Conservation (phyloP, 257 asterid species). For the Fraxinus cuspidata region DNA sequence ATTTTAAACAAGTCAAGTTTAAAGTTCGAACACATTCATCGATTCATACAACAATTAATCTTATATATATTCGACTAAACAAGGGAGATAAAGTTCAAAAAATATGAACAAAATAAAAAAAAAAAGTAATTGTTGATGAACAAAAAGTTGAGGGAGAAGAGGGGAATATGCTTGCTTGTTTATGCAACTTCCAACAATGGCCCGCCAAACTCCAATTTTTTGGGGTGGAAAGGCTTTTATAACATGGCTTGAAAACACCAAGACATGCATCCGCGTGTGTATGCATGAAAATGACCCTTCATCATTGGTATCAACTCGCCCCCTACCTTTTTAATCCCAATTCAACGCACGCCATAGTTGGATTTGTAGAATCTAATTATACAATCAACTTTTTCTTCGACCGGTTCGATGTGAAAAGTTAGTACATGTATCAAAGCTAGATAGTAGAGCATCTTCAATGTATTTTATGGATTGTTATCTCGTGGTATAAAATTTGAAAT, state of each 20-base stretch:
- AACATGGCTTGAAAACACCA: slow-evolving; percentile 53
- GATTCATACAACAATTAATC: not conserved
- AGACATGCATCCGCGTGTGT: slow-evolving; percentile 39
- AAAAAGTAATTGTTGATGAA: not conserved
- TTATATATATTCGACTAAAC: not conserved
- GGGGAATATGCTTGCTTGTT: not conserved
- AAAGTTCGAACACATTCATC: not conserved
- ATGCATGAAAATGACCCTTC: slow-evolving; percentile 51
- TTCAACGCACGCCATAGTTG: not conserved
- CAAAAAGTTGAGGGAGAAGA: not conserved
- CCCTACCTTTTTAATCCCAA: not conserved
- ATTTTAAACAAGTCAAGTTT: not conserved
- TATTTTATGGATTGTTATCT: too few species aligned
- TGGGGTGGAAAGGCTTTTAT: slow-evolving; percentile 26
- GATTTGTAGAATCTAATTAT: not conserved
- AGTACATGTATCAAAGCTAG: too few species aligned
- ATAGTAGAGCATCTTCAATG: too few species aligned
- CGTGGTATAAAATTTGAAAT: too few species aligned
- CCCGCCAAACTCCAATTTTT: slow-evolving; percentile 48
- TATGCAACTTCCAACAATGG: slow-evolving; percentile 15
- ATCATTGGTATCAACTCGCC: slow-evolving; percentile 19
- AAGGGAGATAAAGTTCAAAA: not conserved
- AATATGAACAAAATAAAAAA: not conserved
- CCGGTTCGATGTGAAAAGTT: too few species aligned
- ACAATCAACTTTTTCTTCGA: not conserved